Base-by-base conservation (phyloP, 345 rosid species). In the Streptanthus diversifolius region DNA sequence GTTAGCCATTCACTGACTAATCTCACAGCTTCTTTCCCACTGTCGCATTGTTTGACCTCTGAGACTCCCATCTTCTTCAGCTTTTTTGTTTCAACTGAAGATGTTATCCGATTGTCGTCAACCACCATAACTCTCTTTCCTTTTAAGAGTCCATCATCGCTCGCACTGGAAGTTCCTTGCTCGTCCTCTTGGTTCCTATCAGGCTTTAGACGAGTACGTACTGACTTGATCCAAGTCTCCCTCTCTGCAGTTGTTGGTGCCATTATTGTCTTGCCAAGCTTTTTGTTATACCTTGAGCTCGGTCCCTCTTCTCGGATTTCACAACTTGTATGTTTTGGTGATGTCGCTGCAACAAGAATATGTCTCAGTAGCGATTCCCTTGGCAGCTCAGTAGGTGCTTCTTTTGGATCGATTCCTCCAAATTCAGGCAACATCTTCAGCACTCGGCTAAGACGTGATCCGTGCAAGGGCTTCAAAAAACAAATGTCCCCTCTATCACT, bases 121-220 rank as follows among this genome's bases (percentile, higher is more conserved):
- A 83, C 96, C 9, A 91, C 78, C 77, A 91, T 10, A 55, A 87
- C 76, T 51, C 66, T 86, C 74, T 85, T 88, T 54, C 95, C 97
- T 17, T 18, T 72, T 72, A 88, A 79, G 14, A 82, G 80, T n/a
- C 57, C 66, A 21, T 44, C 56, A 9, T 8, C 19, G 4, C 49
- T 69, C 52, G 12, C 25, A 13, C 68, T 75, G 4, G 53, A 66
- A 24, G 48, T 41, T 52, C 22, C 40, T 53, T 52, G 65, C 60
- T 76, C 66, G 1, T 54, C 52, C 52, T 53, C 60, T 63, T 12
- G 17, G 39, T 40, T 68, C 12, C 15, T 55, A 22, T 25, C 14
- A 43, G 49, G 59, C 36, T 70, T 63, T 41, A 3, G 25, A 62
- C 52, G 3, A 21, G 70, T 62, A 69, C 57, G 75, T 29, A 40